phyloP scores from a whole-genome alignment of 352 stramenopile species.

The Phytopythium oedochilum region DNA sequence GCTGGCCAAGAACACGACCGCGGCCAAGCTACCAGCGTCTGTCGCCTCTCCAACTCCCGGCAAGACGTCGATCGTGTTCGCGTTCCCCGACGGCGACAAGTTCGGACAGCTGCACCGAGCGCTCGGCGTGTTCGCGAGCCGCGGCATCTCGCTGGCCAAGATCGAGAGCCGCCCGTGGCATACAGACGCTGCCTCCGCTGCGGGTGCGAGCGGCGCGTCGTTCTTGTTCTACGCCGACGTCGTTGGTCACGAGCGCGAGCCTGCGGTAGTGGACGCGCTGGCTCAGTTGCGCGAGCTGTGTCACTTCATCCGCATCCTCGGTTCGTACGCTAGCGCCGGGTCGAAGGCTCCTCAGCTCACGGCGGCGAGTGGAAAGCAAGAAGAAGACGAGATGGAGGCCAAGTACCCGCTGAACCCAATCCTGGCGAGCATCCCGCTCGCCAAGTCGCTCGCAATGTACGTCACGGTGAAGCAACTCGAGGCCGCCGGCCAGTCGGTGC shows the following conservation, averaged over 20 bases:
- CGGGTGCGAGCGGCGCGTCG: constrained; percentile 26
- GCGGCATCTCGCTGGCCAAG: constrained; percentile 62
- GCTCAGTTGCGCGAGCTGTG: constrained; percentile 68
- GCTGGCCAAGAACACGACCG: constrained; percentile 2
- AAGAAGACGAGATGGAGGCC: constrained; percentile 41
- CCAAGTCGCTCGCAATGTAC: constrained; percentile 94
- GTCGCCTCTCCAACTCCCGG: neutral
- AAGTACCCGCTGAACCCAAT: constrained; percentile 75
- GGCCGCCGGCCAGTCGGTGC: constrained; percentile 87
- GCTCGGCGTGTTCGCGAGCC: constrained; percentile 55
- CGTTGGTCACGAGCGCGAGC: constrained; percentile 52
- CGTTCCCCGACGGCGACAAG: constrained; percentile 57
- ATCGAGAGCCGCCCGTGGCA: constrained; percentile 65
- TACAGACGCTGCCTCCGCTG: constrained; percentile 4
- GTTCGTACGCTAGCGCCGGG: constrained; percentile 68
- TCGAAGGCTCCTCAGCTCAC: too few species aligned
- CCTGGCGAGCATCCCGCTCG: constrained; percentile 74
- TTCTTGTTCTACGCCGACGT: constrained; percentile 80
- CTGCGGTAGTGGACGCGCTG: constrained; percentile 65
- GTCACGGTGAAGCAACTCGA: constrained; percentile 94
- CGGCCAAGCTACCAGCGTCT: too few species aligned
- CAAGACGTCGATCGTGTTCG: constrained; percentile 74
- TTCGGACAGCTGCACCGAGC: constrained; percentile 57
- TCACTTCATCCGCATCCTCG: constrained; percentile 80
- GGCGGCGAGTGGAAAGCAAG: too few species aligned